Evolutionary conservation across 2,329 filamentous ascomycete genomes (phyloP).

Genomic region (Magnaporthiopsis poae): DNA sequence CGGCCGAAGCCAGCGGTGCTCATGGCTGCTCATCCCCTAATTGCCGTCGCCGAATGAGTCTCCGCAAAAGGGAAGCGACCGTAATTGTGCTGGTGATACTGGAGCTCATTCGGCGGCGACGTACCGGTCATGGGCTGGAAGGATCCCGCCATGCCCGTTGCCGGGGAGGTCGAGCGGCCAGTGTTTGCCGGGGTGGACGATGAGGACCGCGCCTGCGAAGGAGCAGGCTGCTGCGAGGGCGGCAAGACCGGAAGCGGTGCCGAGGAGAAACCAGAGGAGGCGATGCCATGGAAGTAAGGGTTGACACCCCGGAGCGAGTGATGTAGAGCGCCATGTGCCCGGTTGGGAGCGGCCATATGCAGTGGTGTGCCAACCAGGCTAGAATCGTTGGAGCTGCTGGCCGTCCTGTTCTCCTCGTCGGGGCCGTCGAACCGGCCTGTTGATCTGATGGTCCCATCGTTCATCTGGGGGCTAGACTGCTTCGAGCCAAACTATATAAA

Average conservation of each 20-base stretch:
- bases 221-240: not conserved
- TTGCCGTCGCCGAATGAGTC: slow-evolving; percentile 40
- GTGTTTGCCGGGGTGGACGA: slow-evolving; percentile 12
- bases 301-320: slow-evolving; percentile 30
- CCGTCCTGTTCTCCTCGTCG: slow-evolving; percentile 26
- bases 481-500: slow-evolving; percentile 50
- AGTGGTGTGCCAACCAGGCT: slow-evolving; percentile 30
- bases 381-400: slow-evolving; percentile 26
- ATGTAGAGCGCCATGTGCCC: slow-evolving; percentile 29
- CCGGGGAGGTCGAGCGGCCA: slow-evolving; percentile 32
- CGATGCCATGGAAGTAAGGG: slow-evolving; percentile 27
- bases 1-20: not conserved
- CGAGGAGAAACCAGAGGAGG: slow-evolving; percentile 17
- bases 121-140: slow-evolving; percentile 39
- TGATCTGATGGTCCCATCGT: slow-evolving; percentile 35
- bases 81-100: slow-evolving; percentile 29
- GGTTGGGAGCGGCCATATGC: slow-evolving; percentile 16
- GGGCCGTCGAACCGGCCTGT: slow-evolving; percentile 32
- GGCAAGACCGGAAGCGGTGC: not conserved
- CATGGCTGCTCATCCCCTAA: slow-evolving; percentile 23
- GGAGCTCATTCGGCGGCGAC: slow-evolving; percentile 27
- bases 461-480: slow-evolving; percentile 40
- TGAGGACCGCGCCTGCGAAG: not conserved
- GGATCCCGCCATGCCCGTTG: slow-evolving; percentile 29
- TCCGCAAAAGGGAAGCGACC: slow-evolving; percentile 41